These are phyloP conservation scores for Drechslerella stenobrocha DNA, from an alignment of 2,329 filamentous ascomycete species.

Conservation along the genomic window DNA sequence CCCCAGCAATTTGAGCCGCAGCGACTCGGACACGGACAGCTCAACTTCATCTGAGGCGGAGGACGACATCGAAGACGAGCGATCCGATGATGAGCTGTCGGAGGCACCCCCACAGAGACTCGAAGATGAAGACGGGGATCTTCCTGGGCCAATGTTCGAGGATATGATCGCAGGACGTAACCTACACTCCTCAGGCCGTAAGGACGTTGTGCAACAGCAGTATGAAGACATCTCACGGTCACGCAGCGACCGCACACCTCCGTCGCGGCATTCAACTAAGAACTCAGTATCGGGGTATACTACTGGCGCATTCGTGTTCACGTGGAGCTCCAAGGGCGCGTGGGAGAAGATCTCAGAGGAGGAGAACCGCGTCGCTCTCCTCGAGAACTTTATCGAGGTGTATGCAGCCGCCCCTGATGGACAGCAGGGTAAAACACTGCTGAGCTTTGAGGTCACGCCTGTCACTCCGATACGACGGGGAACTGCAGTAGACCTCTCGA, in stretches of 20 bases:
- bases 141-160: constrained; percentile 64
- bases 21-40: constrained; percentile 25
- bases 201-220: constrained; percentile 37
- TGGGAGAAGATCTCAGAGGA: constrained; percentile 46
- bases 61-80: constrained; percentile 64
- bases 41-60: constrained; percentile 60
- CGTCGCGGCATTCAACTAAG: constrained; percentile 46
- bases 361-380: constrained; percentile 23
- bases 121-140: constrained; percentile 58
- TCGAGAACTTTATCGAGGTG: constrained; percentile 44
- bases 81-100: constrained; percentile 52
- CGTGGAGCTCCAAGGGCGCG: constrained; percentile 40
- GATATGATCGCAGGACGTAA: constrained; percentile 61
- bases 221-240: constrained; percentile 24
- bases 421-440: constrained; percentile 58
- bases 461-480: constrained; percentile 86
- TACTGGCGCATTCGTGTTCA: constrained; percentile 31
- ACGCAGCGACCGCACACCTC: constrained; percentile 30
- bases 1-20: constrained; percentile 6
- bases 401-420: constrained; percentile 28
- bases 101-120: constrained; percentile 62
- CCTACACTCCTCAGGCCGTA: constrained; percentile 48
- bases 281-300: constrained; percentile 33
- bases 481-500: constrained; percentile 89
- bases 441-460: constrained; percentile 84